Evolutionary conservation across 768 basidiomycete species (phyloP), one percentile per base, ranked within the genome.

Genomic region (Tylopilus sp.): DNA sequence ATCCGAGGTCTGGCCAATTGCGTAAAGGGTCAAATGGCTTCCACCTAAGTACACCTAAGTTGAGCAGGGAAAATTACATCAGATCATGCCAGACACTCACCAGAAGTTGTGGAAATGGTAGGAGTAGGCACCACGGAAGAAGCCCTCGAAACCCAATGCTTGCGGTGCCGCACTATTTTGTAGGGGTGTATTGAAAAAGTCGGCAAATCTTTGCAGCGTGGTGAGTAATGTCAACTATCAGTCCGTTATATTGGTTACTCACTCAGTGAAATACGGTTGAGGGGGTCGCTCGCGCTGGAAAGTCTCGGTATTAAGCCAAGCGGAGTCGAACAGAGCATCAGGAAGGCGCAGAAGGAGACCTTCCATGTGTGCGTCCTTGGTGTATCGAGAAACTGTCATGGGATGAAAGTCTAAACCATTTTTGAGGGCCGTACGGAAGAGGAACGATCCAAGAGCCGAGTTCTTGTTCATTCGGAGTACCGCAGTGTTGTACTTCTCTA

Each of bases 31-130:
- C 96, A 61, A 98, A 97, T 6, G 95, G 90, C 58, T 88, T 86
- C 96, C 96, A 97, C 94, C 94, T 95, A 59, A 14, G 22, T 54
- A 21, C 17, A 22, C 48, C 36, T 44, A 12, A 11, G 47, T 52
- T 38, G 55, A 40, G 21, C 21, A 33, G 42, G 10, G 5, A 7
- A n/a, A 19, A 16, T 16, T 4, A 48, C 25, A 47, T 33, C 24
- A 16, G 4, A 44, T 44, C 37, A 36, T 9, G 14, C n/a, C 50
- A 49, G 42, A 4, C 8, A 66, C 82, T 49, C 50, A 89, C 92
- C 92, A 94, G 72, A 83, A 90, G 67, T 94, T 95, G 67, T 98
- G 95, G 73, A 89, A 98, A 70, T 98, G 94, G 69, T 98, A 98
- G 2, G 90, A 94, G 67, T 85, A 98, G 6, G 96, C 91, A 7